Conservation (phyloP, 768 basidiomycete genomes). For the Leccinum incarnatum region DNA sequence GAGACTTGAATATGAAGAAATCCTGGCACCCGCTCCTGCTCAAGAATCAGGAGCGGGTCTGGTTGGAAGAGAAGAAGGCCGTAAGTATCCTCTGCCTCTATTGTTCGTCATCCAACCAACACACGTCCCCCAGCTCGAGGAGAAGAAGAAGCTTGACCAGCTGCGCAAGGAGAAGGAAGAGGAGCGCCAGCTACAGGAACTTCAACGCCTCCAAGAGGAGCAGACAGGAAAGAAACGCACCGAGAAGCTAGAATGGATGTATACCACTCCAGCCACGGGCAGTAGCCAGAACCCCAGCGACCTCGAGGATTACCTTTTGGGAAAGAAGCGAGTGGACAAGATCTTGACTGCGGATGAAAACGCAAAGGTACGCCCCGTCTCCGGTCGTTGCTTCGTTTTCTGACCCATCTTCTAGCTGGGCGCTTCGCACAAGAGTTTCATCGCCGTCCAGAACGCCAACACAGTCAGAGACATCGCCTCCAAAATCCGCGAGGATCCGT, state of each 20-base stretch:
- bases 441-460: constrained; percentile 94
- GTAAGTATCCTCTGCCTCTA: constrained; percentile 43
- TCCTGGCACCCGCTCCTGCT: constrained; percentile 98
- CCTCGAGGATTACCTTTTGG: constrained; percentile 92
- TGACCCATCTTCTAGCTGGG: constrained; percentile 53
- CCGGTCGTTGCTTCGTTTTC: not conserved
- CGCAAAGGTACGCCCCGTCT: constrained; percentile 58
- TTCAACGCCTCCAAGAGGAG: constrained; percentile 93
- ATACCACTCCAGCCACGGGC: constrained; percentile 95
- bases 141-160: constrained; percentile 97
- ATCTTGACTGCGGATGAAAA: constrained; percentile 90
- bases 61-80: constrained; percentile 97
- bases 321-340: constrained; percentile 97
- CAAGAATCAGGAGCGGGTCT: constrained; percentile 98
- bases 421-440: constrained; percentile 88
- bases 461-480: constrained; percentile 81
- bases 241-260: constrained; percentile 99
- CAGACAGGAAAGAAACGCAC: constrained; percentile 92
- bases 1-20: constrained; percentile 99
- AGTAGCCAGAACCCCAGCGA: constrained; percentile 84
- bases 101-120: constrained; percentile 6
- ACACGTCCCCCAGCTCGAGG: constrained; percentile 69
- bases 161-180: constrained; percentile 97
- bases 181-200: constrained; percentile 92
- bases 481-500: constrained; percentile 94